A percentile compares a stretch with the other conserved stretches of the same genome.
Evolutionary conservation across 257 asterid species (phyloP).

Genomic region (Ocimum tenuiflorum): DNA sequence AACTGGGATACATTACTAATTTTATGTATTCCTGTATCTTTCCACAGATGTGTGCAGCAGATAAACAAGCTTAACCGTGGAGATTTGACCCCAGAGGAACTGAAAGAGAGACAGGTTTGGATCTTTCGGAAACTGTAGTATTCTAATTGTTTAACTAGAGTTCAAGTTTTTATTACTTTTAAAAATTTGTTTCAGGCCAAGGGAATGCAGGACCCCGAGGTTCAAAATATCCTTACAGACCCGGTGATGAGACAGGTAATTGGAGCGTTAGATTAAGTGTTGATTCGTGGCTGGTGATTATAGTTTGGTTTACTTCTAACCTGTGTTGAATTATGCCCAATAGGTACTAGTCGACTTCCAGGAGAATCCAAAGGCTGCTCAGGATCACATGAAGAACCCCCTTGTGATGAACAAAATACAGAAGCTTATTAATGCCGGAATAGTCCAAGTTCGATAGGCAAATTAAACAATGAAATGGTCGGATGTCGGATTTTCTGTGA

Average conservation of each 20-base stretch:
- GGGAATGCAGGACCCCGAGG: constrained; percentile 94
- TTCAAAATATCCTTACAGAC: constrained; percentile 83
- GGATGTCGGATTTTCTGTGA: neutral
- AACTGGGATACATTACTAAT: neutral
- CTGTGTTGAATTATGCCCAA: neutral
- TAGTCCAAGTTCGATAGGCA: constrained; percentile 55
- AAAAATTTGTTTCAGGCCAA: constrained; percentile 43
- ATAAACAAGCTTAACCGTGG: constrained; percentile 88
- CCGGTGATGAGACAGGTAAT: constrained; percentile 97
- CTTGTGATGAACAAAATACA: constrained; percentile 82
- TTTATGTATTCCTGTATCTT: neutral
- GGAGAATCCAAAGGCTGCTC: constrained; percentile 81
- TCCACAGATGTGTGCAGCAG: constrained; percentile 71
- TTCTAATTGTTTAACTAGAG: neutral
- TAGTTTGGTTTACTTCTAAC: neutral
- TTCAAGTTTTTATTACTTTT: too few relatives aligned
- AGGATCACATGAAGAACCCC: constrained; percentile 82
- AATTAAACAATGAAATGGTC: neutral
- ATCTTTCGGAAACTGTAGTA: neutral
- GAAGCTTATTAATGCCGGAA: constrained; percentile 79
- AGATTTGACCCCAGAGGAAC: constrained; percentile 79
- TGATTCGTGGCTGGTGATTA: neutral
- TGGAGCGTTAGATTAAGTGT: too few relatives aligned
- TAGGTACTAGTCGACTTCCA: constrained; percentile 73
- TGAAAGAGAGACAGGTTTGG: constrained; percentile 95